Evolutionary conservation across 768 basidiomycete species (phyloP), one percentile per base, ranked within the genome.

Genomic region (Lepiota brunneoincarnata): DNA sequence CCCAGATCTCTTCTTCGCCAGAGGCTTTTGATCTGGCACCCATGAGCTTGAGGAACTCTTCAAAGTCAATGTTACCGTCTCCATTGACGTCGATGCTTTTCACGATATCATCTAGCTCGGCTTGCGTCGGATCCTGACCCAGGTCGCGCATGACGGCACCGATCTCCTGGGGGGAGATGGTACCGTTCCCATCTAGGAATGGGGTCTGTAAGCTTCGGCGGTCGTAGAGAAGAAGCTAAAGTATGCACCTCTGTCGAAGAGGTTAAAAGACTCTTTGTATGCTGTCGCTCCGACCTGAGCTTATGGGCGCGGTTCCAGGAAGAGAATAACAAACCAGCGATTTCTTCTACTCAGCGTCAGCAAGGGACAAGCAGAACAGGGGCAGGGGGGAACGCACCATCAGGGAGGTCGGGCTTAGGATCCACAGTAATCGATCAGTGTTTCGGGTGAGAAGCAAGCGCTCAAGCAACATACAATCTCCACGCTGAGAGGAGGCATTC

Each of bases 111-210:
- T 89, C 85, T 35, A 93, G 75, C 71, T 93, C 90, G 0, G 86
- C 86, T 63, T 93, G 88, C 17, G 91, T 92, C 1, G 92, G 91
- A 73, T 91, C 93, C 75, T 93, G 91, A 24, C 91, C 91, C 20
- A 93, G 74, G 41, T 87, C 90, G 59, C 91, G 84, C 92, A 93
- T 93, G 61, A 93, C 91, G 49, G 89, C 91, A 57, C 92, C 91
- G 61, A 93, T 85, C 71, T 93, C 91, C 59, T 79, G 79, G 53
- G 89, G 86, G 39, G 91, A 93, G 77, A 93, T 93, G 50, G 89
- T 92, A 69, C 92, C 92, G 77, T 94, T 90, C 59, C 89, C 89
- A 62, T 94, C 92, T 91, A 54, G 45, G 37, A 44, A 49, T 38
- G 24, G 49, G 24, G 24, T 38, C 23, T 17, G 28, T 21, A 28